Base-by-base conservation (phyloP, 139 green algal species). In the Auxenochlorella pyrenoidosa region DNA sequence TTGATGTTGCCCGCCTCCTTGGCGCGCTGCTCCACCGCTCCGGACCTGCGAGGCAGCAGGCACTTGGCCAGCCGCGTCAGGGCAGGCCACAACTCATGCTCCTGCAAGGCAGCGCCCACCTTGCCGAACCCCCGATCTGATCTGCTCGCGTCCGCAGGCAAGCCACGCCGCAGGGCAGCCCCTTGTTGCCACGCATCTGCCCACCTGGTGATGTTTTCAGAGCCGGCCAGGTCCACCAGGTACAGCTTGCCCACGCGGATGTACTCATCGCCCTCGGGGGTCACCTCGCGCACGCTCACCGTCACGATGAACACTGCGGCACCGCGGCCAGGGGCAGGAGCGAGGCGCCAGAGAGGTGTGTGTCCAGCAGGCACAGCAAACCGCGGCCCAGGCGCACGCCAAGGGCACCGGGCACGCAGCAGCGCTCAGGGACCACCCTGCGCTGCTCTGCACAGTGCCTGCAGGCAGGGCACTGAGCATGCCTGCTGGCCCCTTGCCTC, bases 241-340 rank as follows among this genome's bases (percentile, higher is more conserved):
- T 99, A 98, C 22, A 99, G 93, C 92, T 99, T 99, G 83, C 98
- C 97, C 65, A 96, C 94, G 83, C 98, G 98, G 86, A 99, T 98
- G 5, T 99, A 93, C 78, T 99, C 98, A 88, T 99, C 97, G 18
- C 98, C 98, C 34, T 99, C 95, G 2, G 96, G 88, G 8, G 95
- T 96, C 18, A 94, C 93, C 93, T 99, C 97, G n/a, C 95, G 94
- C 78, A 96, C 94, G 87, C 94, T 94, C 63, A 97, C 94, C 38
- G 88, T 93, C 54, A 93, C 73, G 32, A 91, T 87, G 47, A 93
- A 93, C 66, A 86, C 82, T 85, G 80, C 47, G 6, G 51, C 32
- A 28, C 12, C 10, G 54, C 13, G 22, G 54, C 54, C 47, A 6
- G 47, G 47, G 47, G 47, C 47, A 0, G 70, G 36, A 51, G 70